A percentile compares a stretch with the other conserved stretches of the same genome.
These are phyloP conservation scores for Didymellaceae sp. DNA, from an alignment of 2,329 filamentous ascomycete genomes.

Conservation along the genomic window DNA sequence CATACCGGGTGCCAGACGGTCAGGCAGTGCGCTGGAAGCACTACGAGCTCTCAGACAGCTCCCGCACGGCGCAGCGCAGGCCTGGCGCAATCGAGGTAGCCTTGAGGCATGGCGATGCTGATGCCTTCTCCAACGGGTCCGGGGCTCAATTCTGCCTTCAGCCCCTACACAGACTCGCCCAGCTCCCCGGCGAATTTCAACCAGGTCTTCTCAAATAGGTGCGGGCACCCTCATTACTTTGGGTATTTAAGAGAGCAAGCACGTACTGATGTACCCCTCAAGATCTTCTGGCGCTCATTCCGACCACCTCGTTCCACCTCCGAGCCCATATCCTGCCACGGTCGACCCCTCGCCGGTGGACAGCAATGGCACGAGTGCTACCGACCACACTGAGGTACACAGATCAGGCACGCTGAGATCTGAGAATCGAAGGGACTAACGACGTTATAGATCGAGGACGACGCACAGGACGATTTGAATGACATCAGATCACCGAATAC, in stretches of 20 bases:
- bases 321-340: conserved; percentile 64
- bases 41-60: conserved; percentile 14
- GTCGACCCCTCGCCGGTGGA: conserved; percentile 85
- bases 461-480: conserved; percentile 61
- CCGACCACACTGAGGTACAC: conserved; percentile 73
- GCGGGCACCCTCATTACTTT: conserved; percentile 52
- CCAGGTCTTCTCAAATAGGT: conserved; percentile 52
- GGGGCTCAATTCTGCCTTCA: conserved; percentile 54
- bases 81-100: conserved; percentile 32
- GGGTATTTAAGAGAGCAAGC: conserved; percentile 11
- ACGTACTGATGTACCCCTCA: conserved; percentile 40
- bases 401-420: neutral
- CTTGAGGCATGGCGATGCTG: conserved; percentile 49
- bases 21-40: conserved; percentile 20
- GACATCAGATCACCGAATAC: conserved; percentile 48
- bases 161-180: conserved; percentile 59
- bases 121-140: conserved; percentile 52
- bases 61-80: conserved; percentile 27
- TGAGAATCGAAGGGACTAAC: conserved; percentile 23
- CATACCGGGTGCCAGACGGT: conserved; percentile 15
- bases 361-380: conserved; percentile 81
- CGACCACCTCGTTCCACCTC: conserved; percentile 56
- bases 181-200: conserved; percentile 56
- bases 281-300: conserved; percentile 54
- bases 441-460: conserved; percentile 72